Percentiles rank a stretch among this genome's conserved stretches.
Conservation (phyloP, 768 basidiomycete genomes). For the Lactarius tabidus region DNA sequence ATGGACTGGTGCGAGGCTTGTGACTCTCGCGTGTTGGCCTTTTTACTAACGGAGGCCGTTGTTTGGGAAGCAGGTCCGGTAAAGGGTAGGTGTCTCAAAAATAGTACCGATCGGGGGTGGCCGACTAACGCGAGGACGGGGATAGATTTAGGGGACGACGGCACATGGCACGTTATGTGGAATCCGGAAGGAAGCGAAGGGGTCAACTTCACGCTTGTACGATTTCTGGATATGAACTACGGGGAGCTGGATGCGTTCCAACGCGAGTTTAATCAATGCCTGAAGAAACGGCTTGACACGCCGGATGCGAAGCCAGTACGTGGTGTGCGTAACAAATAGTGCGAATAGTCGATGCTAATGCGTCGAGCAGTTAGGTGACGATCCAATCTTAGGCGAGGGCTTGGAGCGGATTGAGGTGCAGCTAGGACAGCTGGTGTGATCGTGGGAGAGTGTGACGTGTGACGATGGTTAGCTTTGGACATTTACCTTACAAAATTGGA, state of each 20-base stretch:
- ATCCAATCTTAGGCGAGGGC: constrained; percentile 1
- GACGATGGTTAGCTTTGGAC: neutral
- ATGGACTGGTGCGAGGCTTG: constrained; percentile 15
- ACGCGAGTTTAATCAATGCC: neutral
- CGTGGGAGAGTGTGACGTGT: constrained; percentile 13
- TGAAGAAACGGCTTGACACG: constrained; percentile 7
- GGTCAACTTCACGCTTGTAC: constrained; percentile 5
- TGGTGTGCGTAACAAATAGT: neutral
- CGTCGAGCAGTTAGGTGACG: constrained; percentile 4
- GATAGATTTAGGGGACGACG: neutral
- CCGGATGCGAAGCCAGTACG: constrained; percentile 11
- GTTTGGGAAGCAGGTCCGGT: constrained; percentile 15
- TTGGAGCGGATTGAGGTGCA: neutral
- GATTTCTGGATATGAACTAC: constrained; percentile 7
- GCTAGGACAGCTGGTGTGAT: neutral
- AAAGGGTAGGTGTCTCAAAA: constrained; percentile 7
- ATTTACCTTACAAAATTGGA: constrained; percentile 7
- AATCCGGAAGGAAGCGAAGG: constrained; percentile 11
- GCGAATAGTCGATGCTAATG: neutral
- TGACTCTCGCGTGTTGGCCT: neutral
- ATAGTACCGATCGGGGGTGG: neutral
- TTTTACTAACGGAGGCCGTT: neutral
- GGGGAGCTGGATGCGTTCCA: constrained; percentile 5
- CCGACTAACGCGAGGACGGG: constrained; percentile 9
- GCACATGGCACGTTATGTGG: constrained; percentile 15